Conservation (phyloP, 2,329 filamentous ascomycete genomes). For the Colletotrichum higginsianum region DNA sequence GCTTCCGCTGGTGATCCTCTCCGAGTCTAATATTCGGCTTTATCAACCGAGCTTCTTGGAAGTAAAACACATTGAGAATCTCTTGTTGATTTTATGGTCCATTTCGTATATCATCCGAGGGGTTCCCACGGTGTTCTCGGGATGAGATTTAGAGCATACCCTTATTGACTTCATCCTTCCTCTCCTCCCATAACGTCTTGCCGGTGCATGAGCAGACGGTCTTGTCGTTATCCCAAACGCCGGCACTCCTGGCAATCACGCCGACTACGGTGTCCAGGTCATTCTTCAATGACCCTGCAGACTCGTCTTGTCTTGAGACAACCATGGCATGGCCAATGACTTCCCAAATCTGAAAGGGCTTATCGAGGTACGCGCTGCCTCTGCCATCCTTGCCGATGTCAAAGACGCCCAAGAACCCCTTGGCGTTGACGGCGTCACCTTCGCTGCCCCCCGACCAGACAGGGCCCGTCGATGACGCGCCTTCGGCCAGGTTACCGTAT, state of each 20-base stretch:
- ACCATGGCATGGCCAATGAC: constrained; percentile 95
- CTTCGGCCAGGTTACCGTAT: constrained; percentile 87
- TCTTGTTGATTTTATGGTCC: constrained; percentile 24
- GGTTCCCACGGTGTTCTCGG: constrained; percentile 12
- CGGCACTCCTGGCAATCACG: constrained; percentile 94
- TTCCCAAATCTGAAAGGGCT: constrained; percentile 91
- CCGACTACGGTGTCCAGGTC: constrained; percentile 90
- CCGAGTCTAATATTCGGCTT: constrained; percentile 33
- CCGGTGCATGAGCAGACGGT: constrained; percentile 98
- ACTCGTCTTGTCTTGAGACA: constrained; percentile 77
- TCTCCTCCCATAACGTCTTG: constrained; percentile 98
- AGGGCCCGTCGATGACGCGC: constrained; percentile 85
- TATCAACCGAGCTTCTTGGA: constrained; percentile 24
- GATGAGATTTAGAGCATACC: constrained; percentile 77
- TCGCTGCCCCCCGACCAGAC: constrained; percentile 76
- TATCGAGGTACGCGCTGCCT: constrained; percentile 86
- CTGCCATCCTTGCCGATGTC: constrained; percentile 82
- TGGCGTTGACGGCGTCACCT: constrained; percentile 60
- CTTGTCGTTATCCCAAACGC: constrained; percentile 99
- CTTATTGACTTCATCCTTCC: constrained; percentile 88
- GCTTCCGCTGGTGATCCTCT: constrained; percentile 35
- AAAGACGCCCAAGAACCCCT: constrained; percentile 78
- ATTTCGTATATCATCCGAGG: constrained; percentile 25
- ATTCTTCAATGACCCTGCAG: constrained; percentile 71
- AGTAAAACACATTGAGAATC: constrained; percentile 24